These are phyloP conservation scores for Mucor sp. DNA, from an alignment of 371 early-diverging fungal species.

Conservation along the genomic window DNA sequence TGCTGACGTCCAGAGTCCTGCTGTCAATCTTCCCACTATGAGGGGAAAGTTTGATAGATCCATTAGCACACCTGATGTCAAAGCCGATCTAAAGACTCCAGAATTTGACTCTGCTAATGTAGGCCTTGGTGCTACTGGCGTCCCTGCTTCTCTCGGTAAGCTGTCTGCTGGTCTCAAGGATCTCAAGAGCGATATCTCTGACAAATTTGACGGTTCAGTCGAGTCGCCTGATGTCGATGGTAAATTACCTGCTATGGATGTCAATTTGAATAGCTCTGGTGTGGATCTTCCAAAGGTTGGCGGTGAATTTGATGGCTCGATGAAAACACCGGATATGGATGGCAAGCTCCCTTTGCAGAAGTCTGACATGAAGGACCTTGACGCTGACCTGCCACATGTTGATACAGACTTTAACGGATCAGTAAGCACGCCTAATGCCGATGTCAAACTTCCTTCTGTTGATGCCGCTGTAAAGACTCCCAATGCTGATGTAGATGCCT, in stretches of 20 bases:
- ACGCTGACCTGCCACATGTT: neutral
- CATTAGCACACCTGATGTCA: neutral
- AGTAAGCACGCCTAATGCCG: neutral
- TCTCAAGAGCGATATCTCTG: neutral
- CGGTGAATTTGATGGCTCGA: too few species aligned
- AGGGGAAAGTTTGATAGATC: neutral
- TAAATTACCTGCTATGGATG: neutral
- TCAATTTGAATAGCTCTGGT: neutral
- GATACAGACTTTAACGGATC: too few species aligned
- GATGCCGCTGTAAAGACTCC: too few species aligned
- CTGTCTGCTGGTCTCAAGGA: neutral
- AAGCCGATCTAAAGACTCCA: neutral
- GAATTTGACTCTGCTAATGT: neutral
- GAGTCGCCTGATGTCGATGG: neutral
- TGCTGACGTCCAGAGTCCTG: too few species aligned
- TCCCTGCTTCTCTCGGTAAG: neutral
- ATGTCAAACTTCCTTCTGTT: neutral
- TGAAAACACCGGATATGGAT: too few species aligned
- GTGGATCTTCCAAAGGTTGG: too few species aligned
- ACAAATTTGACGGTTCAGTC: neutral
- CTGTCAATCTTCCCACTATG: too few species aligned
- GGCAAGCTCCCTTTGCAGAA: too few species aligned
- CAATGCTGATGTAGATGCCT: too few species aligned
- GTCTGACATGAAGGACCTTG: too few species aligned
- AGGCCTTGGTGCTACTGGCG: neutral